Conservation (phyloP, 2,329 filamentous ascomycete genomes). For the Apiospora sp. region DNA sequence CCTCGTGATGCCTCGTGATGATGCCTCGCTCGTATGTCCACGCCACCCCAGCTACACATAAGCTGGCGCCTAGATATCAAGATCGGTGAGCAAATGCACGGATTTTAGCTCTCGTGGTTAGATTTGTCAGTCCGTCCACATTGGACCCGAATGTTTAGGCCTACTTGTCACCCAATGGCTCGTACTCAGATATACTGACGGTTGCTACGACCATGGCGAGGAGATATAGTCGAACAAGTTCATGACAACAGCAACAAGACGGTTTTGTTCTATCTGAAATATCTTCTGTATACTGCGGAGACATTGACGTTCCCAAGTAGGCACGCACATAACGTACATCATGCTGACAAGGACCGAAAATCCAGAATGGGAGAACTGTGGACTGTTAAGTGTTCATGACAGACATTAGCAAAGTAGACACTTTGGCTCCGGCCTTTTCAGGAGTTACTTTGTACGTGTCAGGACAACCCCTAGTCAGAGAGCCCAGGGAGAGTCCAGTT, state of each 20-base stretch:
- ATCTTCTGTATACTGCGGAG: fast-evolving
- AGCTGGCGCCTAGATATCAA: background rate
- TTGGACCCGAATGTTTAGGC: background rate
- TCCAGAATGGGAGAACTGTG: background rate
- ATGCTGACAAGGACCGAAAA: background rate
- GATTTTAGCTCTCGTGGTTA: background rate
- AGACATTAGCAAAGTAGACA: background rate
- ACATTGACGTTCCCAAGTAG: background rate
- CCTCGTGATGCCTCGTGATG: background rate
- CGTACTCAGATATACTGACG: background rate
- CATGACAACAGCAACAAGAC: background rate
- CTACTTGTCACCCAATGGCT: background rate
- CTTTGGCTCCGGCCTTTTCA: too few species aligned
- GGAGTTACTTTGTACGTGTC: background rate
- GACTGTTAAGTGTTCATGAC: background rate
- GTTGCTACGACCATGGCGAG: background rate
- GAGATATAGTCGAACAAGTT: background rate
- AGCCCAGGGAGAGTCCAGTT: background rate
- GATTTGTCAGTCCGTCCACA: background rate
- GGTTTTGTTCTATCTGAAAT: background rate
- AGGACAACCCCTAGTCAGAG: background rate
- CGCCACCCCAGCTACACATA: background rate
- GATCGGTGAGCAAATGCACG: background rate
- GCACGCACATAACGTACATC: background rate
- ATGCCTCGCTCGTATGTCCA: background rate